Evolutionary conservation across 257 asterid genomes (phyloP).

Genomic region (Solanum chaucha): DNA sequence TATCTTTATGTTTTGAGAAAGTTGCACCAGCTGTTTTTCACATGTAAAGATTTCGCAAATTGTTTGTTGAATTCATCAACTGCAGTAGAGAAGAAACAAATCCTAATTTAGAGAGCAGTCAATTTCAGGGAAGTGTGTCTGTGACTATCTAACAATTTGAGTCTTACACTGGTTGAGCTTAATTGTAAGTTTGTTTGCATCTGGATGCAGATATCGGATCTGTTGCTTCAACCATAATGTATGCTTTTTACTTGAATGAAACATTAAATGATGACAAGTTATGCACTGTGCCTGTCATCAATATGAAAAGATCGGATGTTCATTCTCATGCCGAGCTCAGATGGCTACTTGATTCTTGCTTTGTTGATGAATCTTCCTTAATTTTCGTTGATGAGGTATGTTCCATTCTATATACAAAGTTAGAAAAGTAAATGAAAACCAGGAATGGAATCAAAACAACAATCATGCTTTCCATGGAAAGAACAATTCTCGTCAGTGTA

Average conservation of each 20-base stretch:
- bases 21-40: not conserved
- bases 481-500: not conserved
- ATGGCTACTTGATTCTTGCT: constrained; percentile 74
- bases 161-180: not conserved
- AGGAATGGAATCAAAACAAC: not conserved
- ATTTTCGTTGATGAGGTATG: constrained; percentile 69
- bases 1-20: not conserved
- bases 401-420: not conserved
- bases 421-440: not conserved
- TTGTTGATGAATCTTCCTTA: constrained; percentile 51
- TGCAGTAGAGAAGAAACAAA: not conserved
- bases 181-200: not conserved
- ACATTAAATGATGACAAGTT: constrained; percentile 29
- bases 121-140: not conserved
- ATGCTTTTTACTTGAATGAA: constrained; percentile 57
- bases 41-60: not conserved
- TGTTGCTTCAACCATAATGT: constrained; percentile 62
- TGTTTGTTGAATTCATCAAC: not conserved
- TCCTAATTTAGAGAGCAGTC: not conserved
- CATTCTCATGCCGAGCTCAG: constrained; percentile 43
- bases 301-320: constrained; percentile 55
- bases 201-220: constrained; percentile 64
- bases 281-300: constrained; percentile 67
- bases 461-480: not conserved
- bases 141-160: not conserved